These are phyloP conservation scores for Penicillium sp. DNA, from an alignment of 2,329 filamentous ascomycete genomes.

Conservation along the genomic window DNA sequence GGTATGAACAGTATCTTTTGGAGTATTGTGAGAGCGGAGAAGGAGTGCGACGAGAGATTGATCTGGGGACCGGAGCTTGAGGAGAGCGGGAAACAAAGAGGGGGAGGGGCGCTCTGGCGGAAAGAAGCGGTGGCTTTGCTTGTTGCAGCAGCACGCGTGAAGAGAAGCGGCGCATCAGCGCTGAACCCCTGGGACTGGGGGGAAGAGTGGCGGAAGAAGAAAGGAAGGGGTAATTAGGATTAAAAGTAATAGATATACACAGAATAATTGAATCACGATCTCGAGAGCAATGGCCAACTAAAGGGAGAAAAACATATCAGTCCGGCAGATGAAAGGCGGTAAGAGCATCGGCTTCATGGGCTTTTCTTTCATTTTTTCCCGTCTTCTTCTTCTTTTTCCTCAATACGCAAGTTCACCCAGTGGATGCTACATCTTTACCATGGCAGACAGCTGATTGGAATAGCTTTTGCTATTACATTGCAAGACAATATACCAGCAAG, in stretches of 20 bases:
- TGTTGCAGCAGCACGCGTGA: constrained; percentile 37
- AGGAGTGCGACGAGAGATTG: constrained; percentile 24
- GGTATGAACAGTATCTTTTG: constrained; percentile 71
- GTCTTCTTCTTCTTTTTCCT: constrained; percentile 13
- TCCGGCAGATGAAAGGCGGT: constrained; percentile 24
- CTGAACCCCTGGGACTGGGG: constrained; percentile 14
- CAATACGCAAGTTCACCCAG: constrained; percentile 34
- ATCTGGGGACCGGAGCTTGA: constrained; percentile 22
- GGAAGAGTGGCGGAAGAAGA: constrained; percentile 4
- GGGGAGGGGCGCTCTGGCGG: constrained; percentile 31
- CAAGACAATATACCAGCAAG: constrained; percentile 46
- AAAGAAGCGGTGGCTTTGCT: constrained; percentile 38
- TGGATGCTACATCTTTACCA: constrained; percentile 25
- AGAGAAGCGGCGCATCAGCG: constrained; percentile 38
- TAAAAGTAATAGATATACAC: constrained; percentile 19
- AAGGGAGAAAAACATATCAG: constrained; percentile 15
- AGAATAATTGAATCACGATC: constrained; percentile 19
- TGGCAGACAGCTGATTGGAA: constrained; percentile 31
- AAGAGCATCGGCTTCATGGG: not conserved
- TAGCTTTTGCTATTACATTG: constrained; percentile 33
- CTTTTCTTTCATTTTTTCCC: constrained; percentile 21
- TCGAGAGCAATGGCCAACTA: constrained; percentile 15
- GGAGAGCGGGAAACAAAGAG: constrained; percentile 26
- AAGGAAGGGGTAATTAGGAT: constrained; percentile 11
- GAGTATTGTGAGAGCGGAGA: constrained; percentile 34